A percentile compares a stretch with the other conserved stretches of the same genome.
phyloP scores from a whole-genome alignment of 2,329 filamentous ascomycete species.

The Albophoma yamanashiensis region DNA sequence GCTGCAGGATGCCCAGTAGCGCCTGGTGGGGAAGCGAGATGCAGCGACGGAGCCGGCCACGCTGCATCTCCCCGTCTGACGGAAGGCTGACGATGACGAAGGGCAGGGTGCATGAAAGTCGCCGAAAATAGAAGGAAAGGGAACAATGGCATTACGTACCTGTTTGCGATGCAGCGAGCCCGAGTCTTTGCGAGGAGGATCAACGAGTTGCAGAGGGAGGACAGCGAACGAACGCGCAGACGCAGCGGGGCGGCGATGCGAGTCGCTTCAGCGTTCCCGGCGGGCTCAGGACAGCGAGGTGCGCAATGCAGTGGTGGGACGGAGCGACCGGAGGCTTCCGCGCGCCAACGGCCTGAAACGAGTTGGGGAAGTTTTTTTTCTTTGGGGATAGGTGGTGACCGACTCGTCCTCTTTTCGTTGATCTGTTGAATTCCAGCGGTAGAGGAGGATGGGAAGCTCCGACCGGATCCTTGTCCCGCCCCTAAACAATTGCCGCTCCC shows the following conservation, averaged over 20 bases:
- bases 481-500: slow-evolving; percentile 1
- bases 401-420: slow-evolving; percentile 1
- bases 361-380: slow-evolving; percentile 9
- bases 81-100: background rate
- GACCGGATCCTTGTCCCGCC: slow-evolving; percentile 4
- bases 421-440: slow-evolving; percentile 7
- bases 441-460: background rate
- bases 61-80: slow-evolving; percentile 3
- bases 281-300: background rate
- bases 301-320: background rate
- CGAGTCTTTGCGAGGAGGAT: background rate
- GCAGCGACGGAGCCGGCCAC: background rate
- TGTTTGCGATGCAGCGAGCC: background rate
- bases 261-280: background rate
- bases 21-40: background rate
- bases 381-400: slow-evolving; percentile 2
- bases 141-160: background rate
- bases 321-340: background rate
- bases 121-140: background rate
- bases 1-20: slow-evolving; percentile 4
- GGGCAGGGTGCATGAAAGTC: background rate
- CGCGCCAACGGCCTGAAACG: slow-evolving; percentile 4
- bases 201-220: background rate
- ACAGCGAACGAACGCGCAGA: background rate
- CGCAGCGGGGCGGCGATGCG: background rate